Evolutionary conservation across 768 basidiomycete species (phyloP), one percentile per base, ranked within the genome.

Genomic region (Stropharia rugosoannulata): DNA sequence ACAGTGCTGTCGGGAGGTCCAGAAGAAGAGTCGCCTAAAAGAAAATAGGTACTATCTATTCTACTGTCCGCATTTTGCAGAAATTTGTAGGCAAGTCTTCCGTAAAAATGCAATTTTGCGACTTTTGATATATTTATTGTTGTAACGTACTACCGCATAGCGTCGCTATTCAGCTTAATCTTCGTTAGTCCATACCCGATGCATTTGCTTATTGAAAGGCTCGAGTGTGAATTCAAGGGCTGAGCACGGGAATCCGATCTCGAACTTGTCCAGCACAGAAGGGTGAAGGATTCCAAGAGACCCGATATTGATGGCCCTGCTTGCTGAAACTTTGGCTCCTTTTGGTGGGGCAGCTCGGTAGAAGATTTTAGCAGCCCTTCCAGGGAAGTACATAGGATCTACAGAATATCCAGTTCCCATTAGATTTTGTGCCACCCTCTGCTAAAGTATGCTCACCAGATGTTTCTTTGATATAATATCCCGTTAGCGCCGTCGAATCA

Each of bases 381-480:
- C 95, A 37, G 95, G 93, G 80, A 99, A 96, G 78, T 88, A 99
- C 54, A 90, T 90, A 5, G 89, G 81, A 73, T 99, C 97, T 98
- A 66, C 37, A 47, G 13, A 41, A 18, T 22, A 27, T 25, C 55
- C 19, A 45, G 5, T 43, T 41, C 55, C 22, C 11, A 10, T 50
- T n/a, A 36, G 12, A 16, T 16, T 36, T 49, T 19, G 4, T 1
- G 4, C 6, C 42, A 18, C 32, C 16, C 37, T 25, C 6, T n/a
- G 5, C 58, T 8, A 49, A 41, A 9, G 12, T 62, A 11, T n/a
- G 68, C 89, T 49, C 64, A 96, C 96, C 95, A 42, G 82, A 79
- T 11, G 82, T 82, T 66, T 94, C 90, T 65, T 89, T 83, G 73
- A 99, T 87, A 70, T 97, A 99, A 70, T 98, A 99, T 9, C 97